Base-by-base conservation (phyloP, 257 asterid genomes). In the Anisodus acutangulus region DNA sequence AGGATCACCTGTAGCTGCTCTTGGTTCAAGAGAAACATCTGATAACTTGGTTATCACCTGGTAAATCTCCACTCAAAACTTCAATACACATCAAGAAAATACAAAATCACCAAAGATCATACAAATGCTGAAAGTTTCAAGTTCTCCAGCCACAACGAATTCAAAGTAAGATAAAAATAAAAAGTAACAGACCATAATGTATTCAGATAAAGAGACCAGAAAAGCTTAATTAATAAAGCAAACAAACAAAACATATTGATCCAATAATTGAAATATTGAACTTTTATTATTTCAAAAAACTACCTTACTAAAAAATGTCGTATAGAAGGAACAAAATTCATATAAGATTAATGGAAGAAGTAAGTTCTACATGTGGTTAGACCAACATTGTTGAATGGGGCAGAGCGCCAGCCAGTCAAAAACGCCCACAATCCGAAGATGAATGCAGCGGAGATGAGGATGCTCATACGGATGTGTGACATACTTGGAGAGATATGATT, bases 11-110 rank as follows among this genome's bases (percentile, higher is more conserved):
- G 84, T 83, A 64, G 63, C 81, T 86, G 90, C 79, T 84, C 87
- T 90, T 47, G 87, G 91, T 66, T 86, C 95, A 83, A 84, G 60
- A 19, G 91, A 64, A 72, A 85, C 82, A 82, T 84, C 91, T 22
- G 88, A 79, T 8, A 85, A 45, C 88, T 84, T 91, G 43, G 83
- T 79, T 86, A 84, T 91, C 82, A 90, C 94, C 98, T 94, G 97
- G 82, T 51, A 88, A 81, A 86, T 59, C 74, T 64, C 69, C 68
- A 85, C 63, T 82, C 81, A 89, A 51, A 85, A 80, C 51, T 76
- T 60, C 43, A 83, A 83, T 54, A 37, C 51, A 45, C 51, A 79
- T 79, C 3, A 80, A 87, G 39, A 64, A 13, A 67, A 84, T 83
- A 62, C 63, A 45, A 55, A 35, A 47, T n/a, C 15, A 39, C 69